Base-by-base conservation (phyloP, 345 rosid genomes). In the Balakata baccata region DNA sequence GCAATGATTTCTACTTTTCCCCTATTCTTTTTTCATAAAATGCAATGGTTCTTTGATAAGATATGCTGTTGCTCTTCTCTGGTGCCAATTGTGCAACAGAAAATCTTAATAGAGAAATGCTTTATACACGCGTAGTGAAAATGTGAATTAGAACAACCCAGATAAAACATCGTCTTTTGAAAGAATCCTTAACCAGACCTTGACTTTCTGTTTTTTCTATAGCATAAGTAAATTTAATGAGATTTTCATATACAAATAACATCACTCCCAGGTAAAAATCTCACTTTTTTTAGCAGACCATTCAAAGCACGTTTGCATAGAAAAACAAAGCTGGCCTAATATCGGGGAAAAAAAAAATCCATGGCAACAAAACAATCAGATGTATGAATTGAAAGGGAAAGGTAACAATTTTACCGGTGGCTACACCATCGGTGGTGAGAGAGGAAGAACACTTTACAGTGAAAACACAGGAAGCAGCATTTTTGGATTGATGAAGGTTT, bases 391-490 rank as follows among this genome's bases (percentile, higher is more conserved):
- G 20, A 7, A 34, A 52, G 14, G 7, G 8, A 39, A 58, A 68
- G 38, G 37, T 53, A 6, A 39, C 16, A 41, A 18, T 18, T 39
- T 64, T 84, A 91, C 98, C 91, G 20, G 88, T 66, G 76, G 87
- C 71, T 61, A 88, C 75, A 43, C 73, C 84, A 38, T 79, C 78
- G 6, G 89, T 67, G 49, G 86, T 67, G 71, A 83, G 79, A 45
- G 88, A 70, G 64, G 84, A 80, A 12, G 88, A 85, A 77, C 96
- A 92, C 59, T 81, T 80, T 72, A 91, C 76, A 20, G 80, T 22
- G 43, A 88, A 81, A 76, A 80, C 50, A 72, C 82, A 71, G 4
- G 58, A 10, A 9, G 65, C 17, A 14, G 59, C 9, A 45, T 11
- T 43, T 23, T 53, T 39, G 6, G 72, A 29, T n/a, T 34, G 53